phyloP scores from a whole-genome alignment of 495 filamentous ascomycete species.

The Aspergillus nanangensis region DNA sequence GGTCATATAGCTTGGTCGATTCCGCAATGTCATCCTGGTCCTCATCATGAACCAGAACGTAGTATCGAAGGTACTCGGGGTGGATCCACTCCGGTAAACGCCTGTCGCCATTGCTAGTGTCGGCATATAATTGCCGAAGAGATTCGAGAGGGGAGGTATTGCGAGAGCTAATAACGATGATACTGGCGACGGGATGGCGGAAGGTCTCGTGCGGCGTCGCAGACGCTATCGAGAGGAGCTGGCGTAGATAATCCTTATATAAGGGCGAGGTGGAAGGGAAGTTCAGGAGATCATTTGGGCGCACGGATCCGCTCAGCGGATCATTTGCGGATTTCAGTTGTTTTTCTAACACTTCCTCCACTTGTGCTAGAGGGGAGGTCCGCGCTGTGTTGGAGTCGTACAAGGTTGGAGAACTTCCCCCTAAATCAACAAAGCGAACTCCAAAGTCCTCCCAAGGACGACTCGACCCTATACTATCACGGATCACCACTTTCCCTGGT shows the following conservation, averaged over 20 bases:
- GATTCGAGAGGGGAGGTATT: constrained; percentile 78
- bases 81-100: constrained; percentile 77
- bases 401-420: constrained; percentile 18
- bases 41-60: constrained; percentile 96
- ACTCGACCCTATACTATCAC: constrained; percentile 83
- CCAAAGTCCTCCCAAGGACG: constrained; percentile 85
- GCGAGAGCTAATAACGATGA: constrained; percentile 90
- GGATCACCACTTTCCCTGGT: constrained; percentile 79
- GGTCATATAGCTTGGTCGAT: constrained; percentile 83
- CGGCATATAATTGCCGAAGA: constrained; percentile 72
- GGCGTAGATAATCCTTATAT: constrained; percentile 75
- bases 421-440: constrained; percentile 68
- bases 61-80: constrained; percentile 87
- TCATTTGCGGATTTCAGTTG: constrained; percentile 33
- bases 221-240: constrained; percentile 72
- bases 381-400: constrained; percentile 17
- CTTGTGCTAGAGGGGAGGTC: constrained; percentile 38
- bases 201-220: constrained; percentile 87
- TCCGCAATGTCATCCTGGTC: constrained; percentile 87
- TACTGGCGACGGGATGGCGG: constrained; percentile 89
- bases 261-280: constrained; percentile 53
- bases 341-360: constrained; percentile 57
- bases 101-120: constrained; percentile 64
- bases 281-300: constrained; percentile 27
- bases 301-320: constrained; percentile 27